A percentile compares a stretch with the other conserved stretches of the same genome.
Evolutionary conservation across 257 asterid species (phyloP).

Genomic region (Solanum chiquidenum): DNA sequence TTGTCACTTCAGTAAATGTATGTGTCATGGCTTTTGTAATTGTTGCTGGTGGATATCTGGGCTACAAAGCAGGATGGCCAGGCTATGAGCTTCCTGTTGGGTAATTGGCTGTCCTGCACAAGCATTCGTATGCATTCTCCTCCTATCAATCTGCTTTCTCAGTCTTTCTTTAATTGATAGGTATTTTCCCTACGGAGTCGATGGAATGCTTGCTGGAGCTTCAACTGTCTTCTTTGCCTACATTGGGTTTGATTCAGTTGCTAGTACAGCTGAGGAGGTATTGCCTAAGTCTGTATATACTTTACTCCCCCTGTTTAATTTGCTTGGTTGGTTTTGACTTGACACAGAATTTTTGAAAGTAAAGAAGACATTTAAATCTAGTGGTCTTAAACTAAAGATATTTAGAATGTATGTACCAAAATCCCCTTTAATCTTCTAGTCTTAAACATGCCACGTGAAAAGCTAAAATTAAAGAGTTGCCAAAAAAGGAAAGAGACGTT

Average conservation of each 20-base stretch:
- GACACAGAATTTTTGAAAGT: background rate
- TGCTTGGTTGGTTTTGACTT: background rate
- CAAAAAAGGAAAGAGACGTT: background rate
- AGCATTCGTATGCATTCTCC: background rate
- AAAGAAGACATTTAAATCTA: background rate
- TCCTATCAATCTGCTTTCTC: background rate
- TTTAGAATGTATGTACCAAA: background rate
- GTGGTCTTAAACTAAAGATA: background rate
- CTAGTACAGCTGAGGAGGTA: constrained; percentile 99
- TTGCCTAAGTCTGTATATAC: background rate
- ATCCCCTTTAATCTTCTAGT: background rate
- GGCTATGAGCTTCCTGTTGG: constrained; percentile 86
- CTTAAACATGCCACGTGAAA: background rate
- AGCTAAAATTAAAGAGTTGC: background rate
- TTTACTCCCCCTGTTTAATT: background rate
- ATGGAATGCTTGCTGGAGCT: constrained; percentile 99
- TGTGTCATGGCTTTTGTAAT: constrained; percentile 93
- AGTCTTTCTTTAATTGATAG: constrained; percentile 17
- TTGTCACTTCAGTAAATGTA: constrained; percentile 67
- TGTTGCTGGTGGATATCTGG: constrained; percentile 86
- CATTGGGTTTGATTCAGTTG: constrained; percentile 92
- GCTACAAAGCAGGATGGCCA: constrained; percentile 94
- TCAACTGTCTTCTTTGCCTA: constrained; percentile 94
- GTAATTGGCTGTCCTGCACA: constrained; percentile 20
- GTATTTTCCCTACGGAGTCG: constrained; percentile 80